Base-by-base conservation (phyloP, 768 basidiomycete genomes). In the Tephrocybe rancida region DNA sequence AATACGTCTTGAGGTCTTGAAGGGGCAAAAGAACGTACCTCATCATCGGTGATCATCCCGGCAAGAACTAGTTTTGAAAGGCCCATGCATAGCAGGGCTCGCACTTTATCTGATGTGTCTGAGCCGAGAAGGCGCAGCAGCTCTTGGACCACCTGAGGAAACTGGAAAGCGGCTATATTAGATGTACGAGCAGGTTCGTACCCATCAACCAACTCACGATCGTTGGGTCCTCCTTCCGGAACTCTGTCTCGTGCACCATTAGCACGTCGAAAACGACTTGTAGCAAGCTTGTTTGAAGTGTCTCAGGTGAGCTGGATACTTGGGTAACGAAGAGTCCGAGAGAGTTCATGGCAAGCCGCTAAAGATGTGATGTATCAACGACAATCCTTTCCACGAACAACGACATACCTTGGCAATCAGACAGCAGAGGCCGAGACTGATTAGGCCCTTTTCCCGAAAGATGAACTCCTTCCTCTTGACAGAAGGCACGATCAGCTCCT, bases 401-500 rank as follows among this genome's bases (percentile, higher is more conserved):
- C 16, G 5, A 43, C n/a, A 16, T 56, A 86, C 86, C 69, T 79
- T 77, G 14, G 87, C 88, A 53, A 94, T 90, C 32, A 92, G 78
- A 65, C 84, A 89, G 60, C 86, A 89, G 13, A 92, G 64, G 0
- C 88, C 90, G 8, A 92, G 73, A 41, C 83, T 81, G 34, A 86
- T 73, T n/a, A 90, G 65, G 2, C 86, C 90, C 52, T 82, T 79
- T 64, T 88, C 83, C 21, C 84, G 73, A 24, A 91, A 72, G 2
- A 56, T 54, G 9, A 84, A 73, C 49, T 95, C 90, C 65, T 92
- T 92, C 52, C 86, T 79, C 64, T 81, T 80, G 16, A 96, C 87
- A 0, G 90, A 81, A 2, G 95, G 95, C n/a, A 94, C 76, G 56
- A 97, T 93, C 16, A 98, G 73, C 58, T 95, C 90, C 7, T 73